Evolutionary conservation across 2,329 filamentous ascomycete species (phyloP).

Genomic region (Chaetomiaceae sp.): DNA sequence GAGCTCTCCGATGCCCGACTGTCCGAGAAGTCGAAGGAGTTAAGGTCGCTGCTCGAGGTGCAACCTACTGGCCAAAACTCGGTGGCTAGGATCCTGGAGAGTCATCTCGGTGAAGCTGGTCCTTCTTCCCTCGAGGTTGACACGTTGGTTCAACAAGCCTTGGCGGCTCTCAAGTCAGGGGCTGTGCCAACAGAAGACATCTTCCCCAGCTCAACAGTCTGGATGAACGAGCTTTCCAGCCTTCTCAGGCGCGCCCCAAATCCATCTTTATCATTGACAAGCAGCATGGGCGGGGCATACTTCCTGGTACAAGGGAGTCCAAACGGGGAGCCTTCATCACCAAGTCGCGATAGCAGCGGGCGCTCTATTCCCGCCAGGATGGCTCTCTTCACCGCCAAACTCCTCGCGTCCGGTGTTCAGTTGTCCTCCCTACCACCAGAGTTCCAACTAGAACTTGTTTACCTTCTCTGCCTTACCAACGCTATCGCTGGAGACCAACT

Average conservation of each 20-base stretch:
- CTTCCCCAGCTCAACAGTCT: constrained; percentile 60
- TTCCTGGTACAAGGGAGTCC: constrained; percentile 50
- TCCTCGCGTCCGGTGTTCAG: constrained; percentile 46
- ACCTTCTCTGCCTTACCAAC: constrained; percentile 47
- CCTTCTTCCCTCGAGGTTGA: constrained; percentile 50
- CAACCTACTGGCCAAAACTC: constrained; percentile 41
- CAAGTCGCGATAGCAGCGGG: constrained; percentile 60
- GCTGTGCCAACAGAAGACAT: constrained; percentile 41
- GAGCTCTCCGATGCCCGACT: constrained; percentile 42
- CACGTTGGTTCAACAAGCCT: constrained; percentile 49
- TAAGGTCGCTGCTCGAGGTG: constrained; percentile 46
- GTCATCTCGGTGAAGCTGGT: constrained; percentile 49
- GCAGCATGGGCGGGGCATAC: constrained; percentile 64
- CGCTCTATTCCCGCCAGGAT: constrained; percentile 72
- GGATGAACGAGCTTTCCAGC: constrained; percentile 58
- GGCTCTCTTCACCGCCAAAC: constrained; percentile 61
- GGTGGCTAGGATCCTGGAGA: constrained; percentile 49
- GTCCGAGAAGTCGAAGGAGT: constrained; percentile 38
- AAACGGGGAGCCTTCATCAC: constrained; percentile 16
- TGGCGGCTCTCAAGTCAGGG: constrained; percentile 36
- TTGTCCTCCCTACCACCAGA: constrained; percentile 38
- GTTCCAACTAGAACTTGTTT: constrained; percentile 47
- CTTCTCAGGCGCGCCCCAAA: constrained; percentile 53
- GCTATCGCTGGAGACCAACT: constrained; percentile 54
- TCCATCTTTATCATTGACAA: constrained; percentile 68